Conservation (phyloP, 2,329 filamentous ascomycete genomes). For the Venturia oleaginea region DNA sequence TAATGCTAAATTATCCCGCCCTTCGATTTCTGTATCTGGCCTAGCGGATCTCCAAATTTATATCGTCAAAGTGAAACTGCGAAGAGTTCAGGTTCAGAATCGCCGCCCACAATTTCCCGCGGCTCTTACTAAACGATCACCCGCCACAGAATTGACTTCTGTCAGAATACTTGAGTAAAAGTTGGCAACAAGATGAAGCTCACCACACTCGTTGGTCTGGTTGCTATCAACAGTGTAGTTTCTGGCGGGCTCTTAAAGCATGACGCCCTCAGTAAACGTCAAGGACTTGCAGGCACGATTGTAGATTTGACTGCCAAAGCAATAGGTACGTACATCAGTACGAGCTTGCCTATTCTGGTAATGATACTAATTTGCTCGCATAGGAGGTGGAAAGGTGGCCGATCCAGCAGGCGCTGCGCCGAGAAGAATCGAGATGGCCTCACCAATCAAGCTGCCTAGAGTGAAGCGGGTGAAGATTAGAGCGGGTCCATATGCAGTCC, state of each 20-base stretch:
- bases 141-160: too few relatives aligned
- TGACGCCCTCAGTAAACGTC: background rate
- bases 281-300: background rate
- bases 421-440: background rate
- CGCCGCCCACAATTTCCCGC: background rate
- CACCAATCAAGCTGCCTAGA: background rate
- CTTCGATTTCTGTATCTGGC: background rate
- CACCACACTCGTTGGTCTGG: background rate
- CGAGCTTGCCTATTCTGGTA: background rate
- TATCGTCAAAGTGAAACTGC: background rate
- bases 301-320: background rate
- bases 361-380: background rate
- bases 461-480: constrained; percentile 10
- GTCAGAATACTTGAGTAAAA: background rate
- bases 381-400: constrained; percentile 4
- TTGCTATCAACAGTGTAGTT: background rate
- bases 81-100: background rate
- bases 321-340: background rate
- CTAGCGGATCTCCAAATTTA: background rate
- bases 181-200: background rate
- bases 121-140: too few relatives aligned
- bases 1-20: background rate
- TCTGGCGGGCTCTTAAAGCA: background rate
- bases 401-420: constrained; percentile 11
- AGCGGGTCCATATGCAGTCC: constrained; percentile 11